Evolutionary conservation across 148 eudicot genomes (phyloP).

Genomic region (Drosera capensis): DNA sequence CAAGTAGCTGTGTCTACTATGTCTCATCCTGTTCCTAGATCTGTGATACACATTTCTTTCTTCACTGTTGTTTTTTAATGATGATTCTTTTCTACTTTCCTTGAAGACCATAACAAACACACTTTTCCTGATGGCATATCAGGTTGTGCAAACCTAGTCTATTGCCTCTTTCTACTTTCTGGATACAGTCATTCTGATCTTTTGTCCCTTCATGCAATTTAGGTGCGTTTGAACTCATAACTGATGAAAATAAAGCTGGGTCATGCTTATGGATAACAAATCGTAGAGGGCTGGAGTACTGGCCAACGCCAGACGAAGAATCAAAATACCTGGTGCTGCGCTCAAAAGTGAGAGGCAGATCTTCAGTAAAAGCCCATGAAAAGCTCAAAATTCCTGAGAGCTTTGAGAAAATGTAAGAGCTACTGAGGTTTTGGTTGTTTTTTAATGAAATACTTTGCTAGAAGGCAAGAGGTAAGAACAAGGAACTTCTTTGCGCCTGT

Average conservation of each 20-base stretch:
- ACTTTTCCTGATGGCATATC: no score
- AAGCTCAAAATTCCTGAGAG: constrained; percentile 53
- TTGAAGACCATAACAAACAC: no score
- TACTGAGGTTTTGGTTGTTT: constrained; percentile 2
- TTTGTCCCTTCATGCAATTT: constrained; percentile 6
- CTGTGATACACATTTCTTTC: no score
- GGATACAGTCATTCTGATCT: background rate
- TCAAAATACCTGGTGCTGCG: constrained; percentile 55
- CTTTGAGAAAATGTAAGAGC: constrained; percentile 75
- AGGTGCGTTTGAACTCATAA: constrained; percentile 85
- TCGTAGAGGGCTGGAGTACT: constrained; percentile 81
- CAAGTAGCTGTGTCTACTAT: no score
- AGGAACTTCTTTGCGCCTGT: no score
- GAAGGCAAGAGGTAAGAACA: no score
- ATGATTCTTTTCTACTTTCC: no score
- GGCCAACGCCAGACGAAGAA: constrained; percentile 90
- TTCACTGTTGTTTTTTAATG: no score
- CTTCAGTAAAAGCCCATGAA: constrained; percentile 15
- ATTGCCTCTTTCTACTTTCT: no score
- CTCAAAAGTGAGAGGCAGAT: constrained; percentile 22
- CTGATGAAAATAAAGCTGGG: constrained; percentile 77
- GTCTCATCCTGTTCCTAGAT: no score
- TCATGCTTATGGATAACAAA: constrained; percentile 90
- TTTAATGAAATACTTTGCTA: background rate
- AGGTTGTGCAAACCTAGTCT: no score